Conservation (phyloP, 108 stramenopile genomes). For the Cyclotella kingstonii region DNA sequence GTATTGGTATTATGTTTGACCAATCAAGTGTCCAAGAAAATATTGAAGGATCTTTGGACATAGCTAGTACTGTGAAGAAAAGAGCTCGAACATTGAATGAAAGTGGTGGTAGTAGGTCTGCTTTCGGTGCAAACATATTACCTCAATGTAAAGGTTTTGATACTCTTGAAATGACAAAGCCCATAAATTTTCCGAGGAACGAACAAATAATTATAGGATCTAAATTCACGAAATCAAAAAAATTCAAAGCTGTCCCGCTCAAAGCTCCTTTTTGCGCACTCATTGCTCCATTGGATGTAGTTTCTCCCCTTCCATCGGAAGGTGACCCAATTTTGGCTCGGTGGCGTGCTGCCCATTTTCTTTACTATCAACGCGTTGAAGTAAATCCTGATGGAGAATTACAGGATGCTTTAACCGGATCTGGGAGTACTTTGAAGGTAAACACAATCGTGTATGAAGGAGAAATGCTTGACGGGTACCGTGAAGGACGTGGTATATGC, state of each 20-base stretch:
- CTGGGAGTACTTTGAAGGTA: slow-evolving; percentile 25
- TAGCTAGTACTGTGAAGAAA: slow-evolving; percentile 29
- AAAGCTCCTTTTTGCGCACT: slow-evolving; percentile 2
- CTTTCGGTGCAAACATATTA: background rate
- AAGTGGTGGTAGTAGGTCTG: background rate
- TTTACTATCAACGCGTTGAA: slow-evolving; percentile 70
- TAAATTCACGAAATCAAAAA: background rate
- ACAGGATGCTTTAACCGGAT: background rate
- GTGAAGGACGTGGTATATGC: slow-evolving; percentile 82
- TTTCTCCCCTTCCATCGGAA: slow-evolving; percentile 48
- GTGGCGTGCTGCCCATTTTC: slow-evolving; percentile 81
- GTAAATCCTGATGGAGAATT: slow-evolving; percentile 18
- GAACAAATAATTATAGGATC: background rate
- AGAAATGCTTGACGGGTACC: slow-evolving; percentile 68
- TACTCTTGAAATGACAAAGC: background rate
- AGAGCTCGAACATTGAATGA: slow-evolving; percentile 25
- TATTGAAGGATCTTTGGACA: no score
- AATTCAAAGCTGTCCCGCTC: background rate
- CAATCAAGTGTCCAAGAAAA: no score
- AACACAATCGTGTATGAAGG: slow-evolving; percentile 85
- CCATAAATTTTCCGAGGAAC: background rate
- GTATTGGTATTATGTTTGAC: no score
- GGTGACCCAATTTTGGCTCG: slow-evolving; percentile 72
- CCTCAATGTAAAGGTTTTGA: slow-evolving; percentile 3
- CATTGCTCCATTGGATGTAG: slow-evolving; percentile 9